Evolutionary conservation across 305 asterid genomes (phyloP).

Genomic region (Solanum aculeatissimum): DNA sequence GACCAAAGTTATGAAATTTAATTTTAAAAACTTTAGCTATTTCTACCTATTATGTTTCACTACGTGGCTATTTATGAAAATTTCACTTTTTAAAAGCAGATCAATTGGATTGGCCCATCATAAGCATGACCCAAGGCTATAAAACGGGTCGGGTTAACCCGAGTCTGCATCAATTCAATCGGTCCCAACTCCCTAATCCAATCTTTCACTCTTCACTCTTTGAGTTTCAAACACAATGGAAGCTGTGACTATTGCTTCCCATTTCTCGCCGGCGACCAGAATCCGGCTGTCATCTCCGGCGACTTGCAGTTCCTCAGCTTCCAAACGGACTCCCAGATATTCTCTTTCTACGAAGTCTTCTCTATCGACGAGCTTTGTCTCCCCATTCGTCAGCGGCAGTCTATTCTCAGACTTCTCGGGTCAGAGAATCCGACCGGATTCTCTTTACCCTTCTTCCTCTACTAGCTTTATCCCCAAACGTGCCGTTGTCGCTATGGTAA

Average conservation of each 20-base stretch:
- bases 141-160: not conserved
- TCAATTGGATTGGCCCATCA: not conserved
- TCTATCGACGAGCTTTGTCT: constrained; percentile 36
- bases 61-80: too few relatives aligned
- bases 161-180: not conserved
- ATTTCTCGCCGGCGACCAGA: constrained; percentile 35
- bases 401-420: constrained; percentile 52
- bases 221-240: constrained; percentile 3
- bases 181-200: not conserved
- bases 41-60: too few relatives aligned
- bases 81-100: too few relatives aligned
- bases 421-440: constrained; percentile 46
- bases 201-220: not conserved
- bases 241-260: constrained; percentile 19
- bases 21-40: too few relatives aligned
- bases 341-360: constrained; percentile 15
- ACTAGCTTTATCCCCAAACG: constrained; percentile 37
- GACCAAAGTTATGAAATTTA: too few relatives aligned
- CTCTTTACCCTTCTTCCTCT: constrained; percentile 33
- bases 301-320: constrained; percentile 13
- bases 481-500: constrained; percentile 72
- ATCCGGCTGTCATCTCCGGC: constrained; percentile 5
- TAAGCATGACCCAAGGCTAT: not conserved
- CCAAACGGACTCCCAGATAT: not conserved
- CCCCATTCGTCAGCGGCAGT: constrained; percentile 46